Evolutionary conservation across 768 basidiomycete species (phyloP).

Genomic region (Ramaria sp.): DNA sequence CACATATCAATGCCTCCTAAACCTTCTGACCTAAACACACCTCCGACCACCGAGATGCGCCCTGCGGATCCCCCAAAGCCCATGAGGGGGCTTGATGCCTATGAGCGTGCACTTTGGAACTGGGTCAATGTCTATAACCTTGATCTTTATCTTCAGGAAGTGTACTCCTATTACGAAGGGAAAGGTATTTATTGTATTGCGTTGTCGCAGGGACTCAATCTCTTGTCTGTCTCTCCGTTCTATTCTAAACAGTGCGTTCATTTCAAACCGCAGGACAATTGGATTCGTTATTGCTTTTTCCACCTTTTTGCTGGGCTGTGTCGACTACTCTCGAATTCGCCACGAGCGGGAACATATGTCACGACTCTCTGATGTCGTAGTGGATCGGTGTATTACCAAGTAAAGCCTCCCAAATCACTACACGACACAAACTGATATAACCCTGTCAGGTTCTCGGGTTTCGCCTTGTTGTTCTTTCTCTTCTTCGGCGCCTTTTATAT

Average conservation of each 20-base stretch:
- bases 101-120: slow-evolving; percentile 92
- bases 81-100: slow-evolving; percentile 66
- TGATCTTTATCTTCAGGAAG: slow-evolving; percentile 90
- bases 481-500: slow-evolving; percentile 80
- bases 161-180: slow-evolving; percentile 92
- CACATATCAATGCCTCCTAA: slow-evolving; percentile 45
- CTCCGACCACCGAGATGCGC: slow-evolving; percentile 25
- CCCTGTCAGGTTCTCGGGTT: slow-evolving; percentile 61
- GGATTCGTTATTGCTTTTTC: slow-evolving; percentile 99
- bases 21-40: slow-evolving; percentile 42
- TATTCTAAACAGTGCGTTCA: slow-evolving; percentile 15
- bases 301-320: slow-evolving; percentile 88
- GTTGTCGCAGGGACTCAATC: slow-evolving; percentile 80
- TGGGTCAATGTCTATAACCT: slow-evolving; percentile 99
- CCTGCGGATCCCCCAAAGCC: slow-evolving; percentile 19
- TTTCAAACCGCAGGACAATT: slow-evolving; percentile 55
- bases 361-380: slow-evolving; percentile 69
- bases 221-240: slow-evolving; percentile 59
- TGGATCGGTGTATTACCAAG: slow-evolving; percentile 78
- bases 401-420: slow-evolving; percentile 25
- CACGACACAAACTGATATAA: background rate
- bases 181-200: slow-evolving; percentile 96
- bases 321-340: slow-evolving; percentile 80
- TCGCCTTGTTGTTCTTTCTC: slow-evolving; percentile 74
- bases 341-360: slow-evolving; percentile 42